phyloP scores from a whole-genome alignment of 176 grass and related monocot species.

The Raddia distichophylla region DNA sequence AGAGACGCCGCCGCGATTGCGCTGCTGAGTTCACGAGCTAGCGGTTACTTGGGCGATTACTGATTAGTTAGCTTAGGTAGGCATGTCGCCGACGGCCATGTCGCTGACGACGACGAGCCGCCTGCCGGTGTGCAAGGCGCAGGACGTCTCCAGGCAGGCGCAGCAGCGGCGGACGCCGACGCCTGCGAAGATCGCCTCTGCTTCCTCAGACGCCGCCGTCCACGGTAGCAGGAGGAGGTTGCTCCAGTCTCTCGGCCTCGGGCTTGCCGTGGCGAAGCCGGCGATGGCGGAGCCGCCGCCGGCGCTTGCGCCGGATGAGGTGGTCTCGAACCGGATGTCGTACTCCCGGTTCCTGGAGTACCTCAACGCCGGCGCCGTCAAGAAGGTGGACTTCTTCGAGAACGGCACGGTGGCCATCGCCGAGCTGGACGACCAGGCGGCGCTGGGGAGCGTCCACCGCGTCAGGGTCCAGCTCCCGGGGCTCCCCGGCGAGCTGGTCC shows the following conservation, averaged over 20 bases:
- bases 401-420: conserved; percentile 67
- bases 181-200: neutral
- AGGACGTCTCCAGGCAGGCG: conserved; percentile 49
- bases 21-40: neutral
- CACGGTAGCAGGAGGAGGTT: conserved; percentile 59
- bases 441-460: conserved; percentile 45
- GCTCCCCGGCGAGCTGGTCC: conserved; percentile 55
- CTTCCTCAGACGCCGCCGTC: neutral
- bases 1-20: neutral
- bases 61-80: neutral
- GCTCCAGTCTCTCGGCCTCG: conserved; percentile 48
- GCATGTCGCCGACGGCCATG: conserved; percentile 48
- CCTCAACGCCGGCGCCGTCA: conserved; percentile 64
- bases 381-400: conserved; percentile 71
- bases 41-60: neutral
- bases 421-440: conserved; percentile 60
- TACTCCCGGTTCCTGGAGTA: conserved; percentile 78
- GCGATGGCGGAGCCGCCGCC: conserved; percentile 37
- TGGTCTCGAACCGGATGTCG: conserved; percentile 62
- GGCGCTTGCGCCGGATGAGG: conserved; percentile 38
- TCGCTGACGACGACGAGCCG: conserved; percentile 53
- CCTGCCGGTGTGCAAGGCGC: conserved; percentile 54
- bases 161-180: conserved; percentile 7
- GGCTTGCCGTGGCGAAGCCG: conserved; percentile 16
- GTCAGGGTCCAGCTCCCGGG: conserved; percentile 76